Base-by-base conservation (phyloP, 2,329 filamentous ascomycete genomes). In the Fusarium robinianum region DNA sequence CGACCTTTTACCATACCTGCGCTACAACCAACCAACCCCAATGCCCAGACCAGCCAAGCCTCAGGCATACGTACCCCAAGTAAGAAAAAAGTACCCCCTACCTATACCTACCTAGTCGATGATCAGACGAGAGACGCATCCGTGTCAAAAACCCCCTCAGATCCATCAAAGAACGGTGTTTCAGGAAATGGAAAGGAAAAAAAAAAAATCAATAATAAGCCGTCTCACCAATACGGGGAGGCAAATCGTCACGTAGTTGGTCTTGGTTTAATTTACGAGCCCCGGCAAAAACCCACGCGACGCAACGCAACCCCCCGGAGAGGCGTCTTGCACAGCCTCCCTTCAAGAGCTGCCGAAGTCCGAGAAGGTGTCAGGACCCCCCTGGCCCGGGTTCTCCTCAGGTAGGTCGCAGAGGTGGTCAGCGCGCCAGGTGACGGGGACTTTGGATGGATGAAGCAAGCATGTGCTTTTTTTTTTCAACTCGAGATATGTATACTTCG, bases 241-340 rank as follows among this genome's bases (percentile, higher is more conserved):
- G 42, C 21, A 27, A 27, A 23, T 38, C 46, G 26, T 35, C 32
- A 41, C 30, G 31, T 46, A 51, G 47, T 51, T 34, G 31, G 46
- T 46, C 22, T 33, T 24, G 41, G 34, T 55, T 41, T 55, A 55
- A 55, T 55, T 55, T 49, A 36, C 32, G 32, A 43, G 26, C 16
- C 19, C 32, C 23, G 27, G 30, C 30, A 33, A 25, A 41, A 17
- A 11, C 22, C 22, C 22, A 7, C 22, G 11, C 23, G 4, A n/a
- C n/a, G n/a, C 25, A 25, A 24, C 26, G 36, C 36, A 39, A 31
- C 36, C 36, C 19, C 36, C 10, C 35, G 9, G 5, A 17, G 18
- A 12, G 12, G 51, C 51, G 47, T 43, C 51, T 55, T 55, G 52
- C 51, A 55, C 52, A 49, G 52, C 52, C 52, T 48, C 49, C 51